Evolutionary conservation across 1,284 basidiomycete genomes (phyloP), one percentile per base, ranked within the genome.

Genomic region (Phlebopus sp.): DNA sequence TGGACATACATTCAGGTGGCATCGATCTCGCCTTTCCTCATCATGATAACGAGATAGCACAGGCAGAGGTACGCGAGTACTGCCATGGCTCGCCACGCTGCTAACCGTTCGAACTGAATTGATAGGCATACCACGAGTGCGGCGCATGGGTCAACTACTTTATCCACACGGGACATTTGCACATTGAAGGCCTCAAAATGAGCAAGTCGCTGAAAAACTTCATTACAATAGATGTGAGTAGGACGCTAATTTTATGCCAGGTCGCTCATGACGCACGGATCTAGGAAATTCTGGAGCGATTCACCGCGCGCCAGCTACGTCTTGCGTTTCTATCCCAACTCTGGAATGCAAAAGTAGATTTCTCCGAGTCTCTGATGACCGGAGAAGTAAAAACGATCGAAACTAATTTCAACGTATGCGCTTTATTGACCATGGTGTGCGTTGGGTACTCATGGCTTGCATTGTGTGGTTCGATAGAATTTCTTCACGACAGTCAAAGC

Each of bases 141-240:
- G 70, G 76, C 25, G 82, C 94, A 63, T 99, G 97, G 97, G 93
- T 99, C 60, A 98, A 97, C 69, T 99, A 99, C 69, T 99, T 99
- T 73, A 72, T 99, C 46, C 97, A 99, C 69, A 99, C 96, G 0
- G 97, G 97, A 4, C 97, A 99, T 72, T 74, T 99, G 31, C 95
- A 99, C 69, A 99, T 99, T 60, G 95, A 98, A 68, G 97, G 97
- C 15, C 75, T 97, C 53, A 99, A 99, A 70, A 99, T 99, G 97
- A 94, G 91, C 73, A 99, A 99, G 71, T 97, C 93, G 7, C 73
- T 99, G 51, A 99, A 99, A 70, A 99, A 99, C 67, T 99, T 99
- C 62, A 98, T 99, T 62, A 97, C 96, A 6, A 97, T 99, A 58
- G 91, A 97, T 62, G 93, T 93, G 62, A 69, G 86, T 65, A n/a